Evolutionary conservation across 1,139 yeast species (phyloP).

Genomic region (Taphrina pruni): DNA sequence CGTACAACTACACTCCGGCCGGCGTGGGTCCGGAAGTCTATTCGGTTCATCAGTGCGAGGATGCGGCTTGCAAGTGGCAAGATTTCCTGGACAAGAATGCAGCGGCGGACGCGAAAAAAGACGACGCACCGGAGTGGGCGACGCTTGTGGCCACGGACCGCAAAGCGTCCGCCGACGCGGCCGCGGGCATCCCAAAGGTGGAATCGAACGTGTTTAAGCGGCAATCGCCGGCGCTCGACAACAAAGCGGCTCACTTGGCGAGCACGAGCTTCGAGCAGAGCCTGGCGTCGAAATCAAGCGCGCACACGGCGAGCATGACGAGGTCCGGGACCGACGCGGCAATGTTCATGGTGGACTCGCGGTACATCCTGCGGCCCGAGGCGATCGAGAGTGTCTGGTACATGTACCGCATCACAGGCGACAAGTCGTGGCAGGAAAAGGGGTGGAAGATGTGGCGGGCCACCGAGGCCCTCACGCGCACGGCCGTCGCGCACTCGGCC

Average conservation of each 20-base stretch:
- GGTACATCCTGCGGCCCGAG: slow-evolving; percentile 72
- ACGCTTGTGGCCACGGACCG: slow-evolving; percentile 8
- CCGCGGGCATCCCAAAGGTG: not conserved
- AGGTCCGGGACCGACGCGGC: not conserved
- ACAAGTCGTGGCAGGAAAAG: slow-evolving; percentile 67
- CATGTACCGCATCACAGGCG: slow-evolving; percentile 77
- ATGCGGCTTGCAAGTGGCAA: slow-evolving; percentile 48
- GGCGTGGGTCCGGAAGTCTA: slow-evolving; percentile 59
- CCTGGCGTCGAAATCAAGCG: not conserved
- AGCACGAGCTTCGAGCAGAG: slow-evolving; percentile 2
- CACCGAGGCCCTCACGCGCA: slow-evolving; percentile 58
- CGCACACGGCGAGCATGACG: not conserved
- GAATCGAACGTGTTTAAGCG: slow-evolving; percentile 4
- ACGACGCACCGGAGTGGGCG: slow-evolving; percentile 16
- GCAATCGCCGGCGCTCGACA: not conserved
- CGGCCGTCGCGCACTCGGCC: slow-evolving; percentile 56
- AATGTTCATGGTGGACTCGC: slow-evolving; percentile 44
- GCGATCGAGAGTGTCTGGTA: slow-evolving; percentile 76
- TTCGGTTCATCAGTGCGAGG: slow-evolving; percentile 49
- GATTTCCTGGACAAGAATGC: slow-evolving; percentile 27
- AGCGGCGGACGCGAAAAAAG: not conserved
- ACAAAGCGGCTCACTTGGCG: slow-evolving; percentile 17
- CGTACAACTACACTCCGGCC: slow-evolving; percentile 59
- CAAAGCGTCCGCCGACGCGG: slow-evolving; percentile 49
- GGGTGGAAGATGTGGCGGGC: slow-evolving; percentile 71